Percentiles rank a stretch among this genome's conserved stretches.
These are phyloP conservation scores for Calamus simplicifolius DNA, from an alignment of 176 grass and related monocot genomes.

Conservation along the genomic window DNA sequence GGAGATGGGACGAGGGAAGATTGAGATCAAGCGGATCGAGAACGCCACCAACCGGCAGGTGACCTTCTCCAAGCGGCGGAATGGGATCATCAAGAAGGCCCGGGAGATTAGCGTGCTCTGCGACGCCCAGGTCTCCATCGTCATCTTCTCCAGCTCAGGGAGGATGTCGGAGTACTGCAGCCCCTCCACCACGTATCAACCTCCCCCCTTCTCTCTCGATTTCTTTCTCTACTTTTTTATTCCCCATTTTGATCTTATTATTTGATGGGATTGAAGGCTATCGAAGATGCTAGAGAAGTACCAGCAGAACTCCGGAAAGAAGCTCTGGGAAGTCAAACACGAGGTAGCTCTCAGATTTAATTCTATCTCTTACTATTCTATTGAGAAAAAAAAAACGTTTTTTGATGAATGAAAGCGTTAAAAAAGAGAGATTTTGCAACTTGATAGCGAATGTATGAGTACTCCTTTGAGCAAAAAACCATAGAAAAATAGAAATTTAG, in stretches of 20 bases:
- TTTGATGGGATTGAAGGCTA: slow-evolving; percentile 31
- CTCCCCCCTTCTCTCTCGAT: background rate
- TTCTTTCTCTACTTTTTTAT: background rate
- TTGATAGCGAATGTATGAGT: too few species aligned
- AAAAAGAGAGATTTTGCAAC: too few species aligned
- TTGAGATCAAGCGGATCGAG: slow-evolving; percentile 98
- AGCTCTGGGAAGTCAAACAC: slow-evolving; percentile 90
- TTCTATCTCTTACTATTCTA: background rate
- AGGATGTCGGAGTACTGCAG: slow-evolving; percentile 92
- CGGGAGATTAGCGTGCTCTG: slow-evolving; percentile 90
- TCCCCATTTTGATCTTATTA: background rate
- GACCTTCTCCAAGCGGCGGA: slow-evolving; percentile 85
- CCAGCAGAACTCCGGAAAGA: slow-evolving; percentile 82
- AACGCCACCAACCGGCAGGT: slow-evolving; percentile 88
- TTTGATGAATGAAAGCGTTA: too few species aligned
- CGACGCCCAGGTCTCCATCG: slow-evolving; percentile 65
- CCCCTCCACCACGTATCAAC: slow-evolving; percentile 43
- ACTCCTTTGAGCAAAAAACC: too few species aligned
- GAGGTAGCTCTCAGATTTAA: slow-evolving; percentile 46
- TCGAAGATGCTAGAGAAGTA: slow-evolving; percentile 86
- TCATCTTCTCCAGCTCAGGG: slow-evolving; percentile 92
- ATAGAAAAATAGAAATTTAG: too few species aligned
- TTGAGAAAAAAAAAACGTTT: background rate
- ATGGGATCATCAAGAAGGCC: slow-evolving; percentile 95
- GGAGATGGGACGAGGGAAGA: slow-evolving; percentile 88